Evolutionary conservation across 2,329 filamentous ascomycete species (phyloP).

Genomic region (Aspergillus fumigatiaffinis): DNA sequence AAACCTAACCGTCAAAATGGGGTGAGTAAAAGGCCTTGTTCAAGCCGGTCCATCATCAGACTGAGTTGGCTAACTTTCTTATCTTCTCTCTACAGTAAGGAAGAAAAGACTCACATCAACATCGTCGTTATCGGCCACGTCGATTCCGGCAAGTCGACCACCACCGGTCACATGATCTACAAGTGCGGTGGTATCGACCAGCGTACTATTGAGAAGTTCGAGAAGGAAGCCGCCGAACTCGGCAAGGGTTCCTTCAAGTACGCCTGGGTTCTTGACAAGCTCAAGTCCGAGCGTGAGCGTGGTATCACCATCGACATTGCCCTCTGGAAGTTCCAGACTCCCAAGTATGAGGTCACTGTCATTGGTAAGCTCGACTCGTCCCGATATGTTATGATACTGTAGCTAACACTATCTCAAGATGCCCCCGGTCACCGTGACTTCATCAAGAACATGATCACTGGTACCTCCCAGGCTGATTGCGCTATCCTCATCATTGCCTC

Average conservation of each 20-base stretch:
- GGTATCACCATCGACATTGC: constrained; percentile 99
- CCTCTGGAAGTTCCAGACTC: constrained; percentile 99
- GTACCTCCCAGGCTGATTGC: constrained; percentile 99
- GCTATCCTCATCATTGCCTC: constrained; percentile 99
- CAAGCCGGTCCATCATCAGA: background rate
- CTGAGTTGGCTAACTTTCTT: constrained; percentile 8
- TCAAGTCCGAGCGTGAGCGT: constrained; percentile 99
- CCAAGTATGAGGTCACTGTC: constrained; percentile 96
- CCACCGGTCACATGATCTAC: constrained; percentile 97
- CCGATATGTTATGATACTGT: background rate
- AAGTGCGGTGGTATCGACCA: constrained; percentile 99
- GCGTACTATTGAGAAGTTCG: constrained; percentile 99
- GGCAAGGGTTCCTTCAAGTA: constrained; percentile 99
- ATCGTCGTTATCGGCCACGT: constrained; percentile 99
- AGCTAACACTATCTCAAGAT: constrained; percentile 50
- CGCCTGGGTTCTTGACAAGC: constrained; percentile 99
- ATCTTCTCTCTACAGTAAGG: constrained; percentile 62
- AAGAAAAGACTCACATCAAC: constrained; percentile 95
- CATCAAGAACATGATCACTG: constrained; percentile 99
- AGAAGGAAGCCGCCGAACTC: constrained; percentile 99
- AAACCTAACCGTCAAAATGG: constrained; percentile 54
- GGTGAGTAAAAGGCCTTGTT: constrained; percentile 45
- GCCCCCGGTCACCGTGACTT: constrained; percentile 99
- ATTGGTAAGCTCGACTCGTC: constrained; percentile 62
- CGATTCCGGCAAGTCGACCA: constrained; percentile 99